phyloP scores from a whole-genome alignment of 2,329 filamentous ascomycete species.

The Alternaria gaisen region DNA sequence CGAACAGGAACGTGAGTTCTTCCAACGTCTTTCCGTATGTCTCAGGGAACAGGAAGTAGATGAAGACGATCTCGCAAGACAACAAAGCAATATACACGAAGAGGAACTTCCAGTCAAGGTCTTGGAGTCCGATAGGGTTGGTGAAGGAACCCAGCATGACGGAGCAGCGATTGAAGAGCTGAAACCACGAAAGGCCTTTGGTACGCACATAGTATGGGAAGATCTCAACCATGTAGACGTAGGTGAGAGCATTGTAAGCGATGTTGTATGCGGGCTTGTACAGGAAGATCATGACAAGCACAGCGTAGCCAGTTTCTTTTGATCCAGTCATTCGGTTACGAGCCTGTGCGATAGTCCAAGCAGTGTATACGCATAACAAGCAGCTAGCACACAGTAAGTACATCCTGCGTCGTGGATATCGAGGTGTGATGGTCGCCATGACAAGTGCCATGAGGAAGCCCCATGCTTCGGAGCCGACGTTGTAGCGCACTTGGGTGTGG shows the following conservation, averaged over 20 bases:
- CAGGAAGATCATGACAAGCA: constrained; percentile 63
- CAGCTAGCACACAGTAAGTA: constrained; percentile 59
- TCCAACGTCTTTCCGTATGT: constrained; percentile 47
- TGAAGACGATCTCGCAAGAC: constrained; percentile 45
- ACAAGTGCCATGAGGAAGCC: constrained; percentile 65
- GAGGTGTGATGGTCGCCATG: constrained; percentile 65
- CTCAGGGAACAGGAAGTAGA: constrained; percentile 48
- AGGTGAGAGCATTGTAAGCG: constrained; percentile 66
- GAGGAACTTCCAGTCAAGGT: constrained; percentile 69
- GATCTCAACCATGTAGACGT: constrained; percentile 63
- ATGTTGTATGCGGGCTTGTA: constrained; percentile 64
- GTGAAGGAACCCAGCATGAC: constrained; percentile 68
- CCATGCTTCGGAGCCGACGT: constrained; percentile 68
- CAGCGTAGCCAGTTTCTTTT: constrained; percentile 50
- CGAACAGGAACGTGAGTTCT: constrained; percentile 47
- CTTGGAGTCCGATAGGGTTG: constrained; percentile 70
- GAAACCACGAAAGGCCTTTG: constrained; percentile 64
- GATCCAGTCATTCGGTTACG: constrained; percentile 59
- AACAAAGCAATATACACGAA: constrained; percentile 63
- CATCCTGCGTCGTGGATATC: constrained; percentile 64
- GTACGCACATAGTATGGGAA: constrained; percentile 61
- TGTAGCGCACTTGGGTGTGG: constrained; percentile 52
- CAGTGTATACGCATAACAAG: constrained; percentile 46
- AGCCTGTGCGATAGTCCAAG: constrained; percentile 55
- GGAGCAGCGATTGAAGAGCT: constrained; percentile 68